Percentiles rank a stretch among this genome's conserved stretches.
phyloP scores from a whole-genome alignment of 2,329 filamentous ascomycete species.

The Fusarium sp. region DNA sequence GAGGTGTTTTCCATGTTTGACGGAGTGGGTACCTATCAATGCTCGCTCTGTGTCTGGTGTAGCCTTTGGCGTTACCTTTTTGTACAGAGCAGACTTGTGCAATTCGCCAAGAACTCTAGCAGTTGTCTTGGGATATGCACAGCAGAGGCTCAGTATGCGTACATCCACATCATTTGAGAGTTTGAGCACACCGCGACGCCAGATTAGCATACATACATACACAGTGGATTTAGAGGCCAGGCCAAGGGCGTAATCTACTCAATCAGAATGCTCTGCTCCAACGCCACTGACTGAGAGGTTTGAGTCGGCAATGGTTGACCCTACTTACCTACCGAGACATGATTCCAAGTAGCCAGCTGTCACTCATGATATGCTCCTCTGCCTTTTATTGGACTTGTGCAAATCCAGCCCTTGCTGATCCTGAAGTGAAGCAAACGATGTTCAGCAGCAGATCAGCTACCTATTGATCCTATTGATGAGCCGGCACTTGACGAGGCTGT shows the following conservation, averaged over 20 bases:
- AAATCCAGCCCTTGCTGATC: neutral
- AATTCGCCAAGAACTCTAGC: neutral
- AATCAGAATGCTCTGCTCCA: neutral
- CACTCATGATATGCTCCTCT: neutral
- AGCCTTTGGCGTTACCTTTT: neutral
- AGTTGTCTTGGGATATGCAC: neutral
- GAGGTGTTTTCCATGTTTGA: neutral
- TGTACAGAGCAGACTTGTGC: neutral
- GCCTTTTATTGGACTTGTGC: neutral
- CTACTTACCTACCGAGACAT: neutral
- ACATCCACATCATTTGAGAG: neutral
- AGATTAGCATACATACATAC: neutral
- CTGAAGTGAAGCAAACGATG: too few species aligned
- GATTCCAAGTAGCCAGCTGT: neutral
- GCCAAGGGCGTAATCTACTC: neutral
- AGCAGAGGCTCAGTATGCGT: neutral
- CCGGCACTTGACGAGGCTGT: constrained; percentile 21
- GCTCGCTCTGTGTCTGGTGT: neutral
- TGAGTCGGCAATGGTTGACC: neutral
- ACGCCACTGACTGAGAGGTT: neutral
- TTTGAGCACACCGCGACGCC: neutral
- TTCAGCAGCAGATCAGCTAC: too few species aligned
- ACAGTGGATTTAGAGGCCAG: neutral
- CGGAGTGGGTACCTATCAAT: neutral
- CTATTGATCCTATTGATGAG: too few species aligned